Base-by-base conservation (phyloP, 805 yeast genomes). In the Ogataea siamensis region DNA sequence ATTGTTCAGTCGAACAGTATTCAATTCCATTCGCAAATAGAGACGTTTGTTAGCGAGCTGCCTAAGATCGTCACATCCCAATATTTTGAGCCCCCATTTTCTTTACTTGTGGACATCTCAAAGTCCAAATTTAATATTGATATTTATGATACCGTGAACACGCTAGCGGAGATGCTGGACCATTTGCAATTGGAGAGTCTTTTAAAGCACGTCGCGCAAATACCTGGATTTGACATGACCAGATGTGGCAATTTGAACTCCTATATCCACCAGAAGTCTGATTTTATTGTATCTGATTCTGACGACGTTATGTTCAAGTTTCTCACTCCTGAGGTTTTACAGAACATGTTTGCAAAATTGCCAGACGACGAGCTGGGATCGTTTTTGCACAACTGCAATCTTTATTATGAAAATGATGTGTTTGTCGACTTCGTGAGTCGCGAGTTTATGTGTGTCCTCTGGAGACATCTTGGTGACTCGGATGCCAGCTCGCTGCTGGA, bases 61-160 rank as follows among this genome's bases (percentile, higher is more conserved):
- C 66, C 71, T 4, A 47, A 53, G 2, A 54, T 55, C 43, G 42
- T 70, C 5, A 57, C 64, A 0, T 49, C 58, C 5, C 31, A 41
- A 0, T 55, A 57, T 12, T 49, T 60, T 32, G 66, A 60, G 4
- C 31, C 37, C 7, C 66, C 70, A 2, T 46, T 71, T 10, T 34
- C 45, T 1, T 43, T 70, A 3, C 38, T 74, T 28, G 45, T 54
- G 2, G 37, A 49, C 5, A 68, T 63, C 20, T 34, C 50, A 4
- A 44, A 40, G 5, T 51, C 57, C 0, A 24, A 34, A 9, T 34
- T 37, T 7, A 21, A 27, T 1, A 11, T 34, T 45, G 71, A 12
- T 51, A 58, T 13, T 54, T 62, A 58, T 17, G 64, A 60, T n/a
- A 31, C 56, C 11, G 54, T 71, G 26, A 63, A 66, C 40, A 64